Base-by-base conservation (phyloP, 1,139 yeast genomes). In the Magnusiomyces tetraspermus region DNA sequence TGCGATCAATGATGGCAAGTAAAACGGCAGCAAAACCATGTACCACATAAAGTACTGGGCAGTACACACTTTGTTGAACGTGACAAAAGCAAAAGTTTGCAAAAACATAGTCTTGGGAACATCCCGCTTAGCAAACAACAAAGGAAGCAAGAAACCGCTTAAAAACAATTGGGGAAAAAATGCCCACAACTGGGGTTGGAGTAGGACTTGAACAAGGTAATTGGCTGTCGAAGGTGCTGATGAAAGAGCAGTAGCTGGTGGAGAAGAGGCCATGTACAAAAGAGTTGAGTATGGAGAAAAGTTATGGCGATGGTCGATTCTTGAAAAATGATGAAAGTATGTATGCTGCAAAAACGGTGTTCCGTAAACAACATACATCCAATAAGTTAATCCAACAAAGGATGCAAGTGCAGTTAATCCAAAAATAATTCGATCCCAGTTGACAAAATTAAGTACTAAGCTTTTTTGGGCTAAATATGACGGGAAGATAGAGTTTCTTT, bases 261-360 rank as follows among this genome's bases (percentile, higher is more conserved):
- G 56, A n/a, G 51, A 62, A n/a, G 71, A 66, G 8, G 67, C 58
- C 53, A 70, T 66, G 69, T 92, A 92, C 48, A 92, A 71, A 33
- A 82, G 73, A 21, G 88, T 72, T 63, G 92, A 87, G 76, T 90
- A 92, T 1, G 90, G 76, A 1, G 96, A 87, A 63, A 92, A 92
- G 67, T 92, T 92, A 69, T 92, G 98, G 51, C 98, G 80, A 67
- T 92, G 98, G 66, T 92, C 98, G 15, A 88, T 69, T 56, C 98
- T 75, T 3, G 79, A 74, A 50, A 92, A 70, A 66, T 92, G 98
- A 65, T 92, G 92, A 13, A 88, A 64, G 65, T 87, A 89, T 0
- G 97, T 77, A 60, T 90, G 83, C 50, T 79, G 74, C n/a, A 92
- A 59, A 65, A 84, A 92, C 58, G 86, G 92, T 55, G 71, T 67